Conservation (phyloP, 2,329 filamentous ascomycete species). For the Simplicillium sp. region DNA sequence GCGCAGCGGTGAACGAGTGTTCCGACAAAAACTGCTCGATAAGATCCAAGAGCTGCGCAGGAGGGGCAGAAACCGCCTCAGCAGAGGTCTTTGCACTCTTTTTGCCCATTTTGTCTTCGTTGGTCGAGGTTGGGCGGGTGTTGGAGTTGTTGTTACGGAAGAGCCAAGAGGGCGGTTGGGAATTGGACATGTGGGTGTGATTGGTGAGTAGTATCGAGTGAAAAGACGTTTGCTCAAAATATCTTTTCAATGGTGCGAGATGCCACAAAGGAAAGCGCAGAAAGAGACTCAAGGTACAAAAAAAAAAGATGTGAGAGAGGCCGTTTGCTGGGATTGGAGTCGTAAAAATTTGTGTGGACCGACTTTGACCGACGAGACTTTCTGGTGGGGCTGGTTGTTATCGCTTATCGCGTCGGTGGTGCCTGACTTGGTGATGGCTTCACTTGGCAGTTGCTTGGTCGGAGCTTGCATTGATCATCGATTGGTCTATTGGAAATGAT, state of each 20-base stretch:
- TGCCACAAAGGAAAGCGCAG: background rate
- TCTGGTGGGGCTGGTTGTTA: background rate
- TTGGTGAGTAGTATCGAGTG: background rate
- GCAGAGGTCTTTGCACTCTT: slow-evolving; percentile 15
- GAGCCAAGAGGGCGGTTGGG: slow-evolving; percentile 29
- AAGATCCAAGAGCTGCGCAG: slow-evolving; percentile 55
- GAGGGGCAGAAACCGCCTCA: slow-evolving; percentile 23
- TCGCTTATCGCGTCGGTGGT: background rate
- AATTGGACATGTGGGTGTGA: slow-evolving; percentile 20
- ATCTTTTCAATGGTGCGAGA: background rate
- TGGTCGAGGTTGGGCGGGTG: slow-evolving; percentile 11
- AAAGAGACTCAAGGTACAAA: background rate
- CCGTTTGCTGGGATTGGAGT: background rate
- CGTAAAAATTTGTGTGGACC: slow-evolving; percentile 1
- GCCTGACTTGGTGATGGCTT: too few species aligned
- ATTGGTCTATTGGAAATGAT: too few species aligned
- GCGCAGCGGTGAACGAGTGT: slow-evolving; percentile 54
- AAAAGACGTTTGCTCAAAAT: background rate
- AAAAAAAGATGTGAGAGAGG: background rate
- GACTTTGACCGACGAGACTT: background rate
- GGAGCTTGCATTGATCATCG: too few species aligned
- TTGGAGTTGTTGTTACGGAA: slow-evolving; percentile 29
- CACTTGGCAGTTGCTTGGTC: too few species aligned
- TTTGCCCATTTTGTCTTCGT: slow-evolving; percentile 23
- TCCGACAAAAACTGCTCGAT: slow-evolving; percentile 58